These are phyloP conservation scores for Epichloe sibirici DNA, from an alignment of 2,329 filamentous ascomycete genomes.

Conservation along the genomic window DNA sequence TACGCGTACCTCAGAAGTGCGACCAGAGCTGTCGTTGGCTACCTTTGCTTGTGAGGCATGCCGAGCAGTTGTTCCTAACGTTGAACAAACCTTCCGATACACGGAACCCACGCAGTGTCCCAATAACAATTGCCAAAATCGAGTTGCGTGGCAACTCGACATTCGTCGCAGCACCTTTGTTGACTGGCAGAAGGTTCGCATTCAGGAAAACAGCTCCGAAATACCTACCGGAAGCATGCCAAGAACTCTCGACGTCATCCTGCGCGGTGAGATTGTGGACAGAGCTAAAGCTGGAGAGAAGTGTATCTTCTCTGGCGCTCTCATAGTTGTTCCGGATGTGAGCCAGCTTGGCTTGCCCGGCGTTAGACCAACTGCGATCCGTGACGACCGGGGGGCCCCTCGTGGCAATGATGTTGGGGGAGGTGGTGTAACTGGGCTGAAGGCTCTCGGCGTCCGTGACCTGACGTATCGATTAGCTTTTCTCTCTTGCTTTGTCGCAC, in stretches of 20 bases:
- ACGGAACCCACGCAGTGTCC: constrained; percentile 95
- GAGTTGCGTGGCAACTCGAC: constrained; percentile 89
- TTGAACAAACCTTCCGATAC: constrained; percentile 96
- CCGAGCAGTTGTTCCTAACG: constrained; percentile 71
- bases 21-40: constrained; percentile 81
- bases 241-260: constrained; percentile 90
- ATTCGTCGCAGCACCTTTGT: constrained; percentile 96
- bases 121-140: constrained; percentile 76
- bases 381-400: constrained; percentile 60
- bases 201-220: constrained; percentile 96
- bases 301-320: constrained; percentile 90
- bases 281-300: constrained; percentile 95
- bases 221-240: constrained; percentile 99
- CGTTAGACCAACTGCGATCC: constrained; percentile 66
- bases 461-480: constrained; percentile 95
- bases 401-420: constrained; percentile 73
- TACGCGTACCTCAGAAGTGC: constrained; percentile 91
- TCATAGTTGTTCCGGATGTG: constrained; percentile 95
- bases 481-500: constrained; percentile 88
- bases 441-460: constrained; percentile 86
- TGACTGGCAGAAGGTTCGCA: constrained; percentile 97
- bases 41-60: constrained; percentile 90
- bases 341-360: constrained; percentile 89
- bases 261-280: constrained; percentile 95
- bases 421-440: constrained; percentile 75